A percentile compares a stretch with the other conserved stretches of the same genome.
Evolutionary conservation across 2,329 filamentous ascomycete species (phyloP).

Genomic region (Coniochaeta hoffmannii): DNA sequence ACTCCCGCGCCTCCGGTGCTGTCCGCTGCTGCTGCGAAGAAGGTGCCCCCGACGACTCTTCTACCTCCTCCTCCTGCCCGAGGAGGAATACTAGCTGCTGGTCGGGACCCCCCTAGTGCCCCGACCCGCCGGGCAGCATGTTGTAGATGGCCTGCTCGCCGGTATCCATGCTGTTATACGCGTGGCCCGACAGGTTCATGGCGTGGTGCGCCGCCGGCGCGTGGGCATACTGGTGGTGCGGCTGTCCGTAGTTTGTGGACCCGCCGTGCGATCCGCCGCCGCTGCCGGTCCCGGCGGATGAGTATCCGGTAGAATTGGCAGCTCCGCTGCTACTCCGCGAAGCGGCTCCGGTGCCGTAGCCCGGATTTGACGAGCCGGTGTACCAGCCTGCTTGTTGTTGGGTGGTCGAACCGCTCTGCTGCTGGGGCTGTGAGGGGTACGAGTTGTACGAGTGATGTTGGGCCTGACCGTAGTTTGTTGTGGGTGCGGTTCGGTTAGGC

Average conservation of each 20-base stretch:
- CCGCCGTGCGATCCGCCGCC: constrained; percentile 3
- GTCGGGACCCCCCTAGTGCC: not conserved
- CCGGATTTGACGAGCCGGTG: not conserved
- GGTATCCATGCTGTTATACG: constrained; percentile 17
- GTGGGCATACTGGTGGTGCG: constrained; percentile 11
- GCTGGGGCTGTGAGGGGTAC: constrained; percentile 13
- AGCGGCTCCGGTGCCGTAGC: not conserved
- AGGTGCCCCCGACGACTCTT: too few relatives aligned
- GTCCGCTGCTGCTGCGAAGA: too few relatives aligned
- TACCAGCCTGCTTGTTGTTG: constrained; percentile 12
- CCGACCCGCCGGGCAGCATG: constrained; percentile 10
- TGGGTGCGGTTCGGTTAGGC: constrained; percentile 12
- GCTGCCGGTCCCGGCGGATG: constrained; percentile 5
- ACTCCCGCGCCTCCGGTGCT: too few relatives aligned
- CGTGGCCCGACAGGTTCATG: constrained; percentile 18
- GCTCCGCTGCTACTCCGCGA: constrained; percentile 12
- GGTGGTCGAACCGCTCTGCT: constrained; percentile 18
- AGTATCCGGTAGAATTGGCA: constrained; percentile 7
- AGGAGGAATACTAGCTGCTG: too few relatives aligned
- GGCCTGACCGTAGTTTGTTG: constrained; percentile 14
- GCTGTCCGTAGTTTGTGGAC: constrained; percentile 4
- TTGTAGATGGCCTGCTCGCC: constrained; percentile 18
- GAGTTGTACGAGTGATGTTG: constrained; percentile 5
- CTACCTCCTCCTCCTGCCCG: too few relatives aligned
- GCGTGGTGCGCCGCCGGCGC: not conserved